Base-by-base conservation (phyloP, 176 grass and related monocot genomes). In the Musa schizocarpa region DNA sequence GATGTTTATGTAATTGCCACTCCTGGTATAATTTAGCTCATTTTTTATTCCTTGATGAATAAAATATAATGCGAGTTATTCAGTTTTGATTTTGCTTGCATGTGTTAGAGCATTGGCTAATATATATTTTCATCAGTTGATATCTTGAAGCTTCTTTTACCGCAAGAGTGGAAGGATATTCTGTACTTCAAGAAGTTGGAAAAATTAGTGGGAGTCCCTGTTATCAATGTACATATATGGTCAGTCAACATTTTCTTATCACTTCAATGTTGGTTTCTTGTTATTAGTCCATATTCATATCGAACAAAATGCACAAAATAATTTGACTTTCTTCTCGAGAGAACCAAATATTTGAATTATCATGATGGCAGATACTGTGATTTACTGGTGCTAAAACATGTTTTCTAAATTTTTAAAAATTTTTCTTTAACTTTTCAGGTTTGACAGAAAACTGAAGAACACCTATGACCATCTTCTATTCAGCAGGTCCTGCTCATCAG, bases 221-320 rank as follows among this genome's bases (percentile, higher is more conserved):
- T 98, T 53, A 98, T 98, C 76, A 98, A 98, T 89, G 90, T 98
- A 70, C 94, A 93, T 84, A 98, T 98, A 89, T 98, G 94, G 94
- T 93, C 71, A 49, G 90, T 89, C 76, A 57, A 73, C 23, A 55
- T 66, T 69, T 68, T 79, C 73, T 74, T 26, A 23, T 80, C 83
- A n/a, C 68, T 54, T 51, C 20, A 19, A 52, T 77, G 22, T 27
- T 55, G 51, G 53, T 57, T 13, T 74, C 72, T 56, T 17, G 53
- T 26, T 74, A 56, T 74, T 27, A 1, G 14, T 56, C 13, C 13
- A 56, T 56, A 74, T 51, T 70, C 27, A 48, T 48, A 12, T 49
- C 1, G 21, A 20, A 69, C 50, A 61, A 70, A 19, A 51, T 21
- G 1, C 34, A 50, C 68, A 43, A 43, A 43, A 43, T 43, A 43